phyloP scores from a whole-genome alignment of 148 eudicot species.

The Camellia lanceoleosa region DNA sequence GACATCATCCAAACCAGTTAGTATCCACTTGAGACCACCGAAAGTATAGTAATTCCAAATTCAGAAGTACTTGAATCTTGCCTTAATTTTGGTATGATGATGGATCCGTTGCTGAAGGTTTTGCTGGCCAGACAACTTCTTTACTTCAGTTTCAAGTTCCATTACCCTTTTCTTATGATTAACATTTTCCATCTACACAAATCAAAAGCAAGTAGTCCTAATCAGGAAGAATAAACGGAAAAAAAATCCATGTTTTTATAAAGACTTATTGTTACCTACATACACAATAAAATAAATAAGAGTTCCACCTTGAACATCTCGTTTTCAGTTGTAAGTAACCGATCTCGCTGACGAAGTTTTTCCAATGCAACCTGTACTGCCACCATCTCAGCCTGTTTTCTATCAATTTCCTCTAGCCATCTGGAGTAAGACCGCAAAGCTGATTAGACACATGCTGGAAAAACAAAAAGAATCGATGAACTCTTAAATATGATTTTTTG shows the following conservation, averaged over 20 bases:
- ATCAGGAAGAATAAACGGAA: neutral
- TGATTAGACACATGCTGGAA: conserved; percentile 11
- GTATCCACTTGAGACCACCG: neutral
- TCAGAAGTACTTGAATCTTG: conserved; percentile 15
- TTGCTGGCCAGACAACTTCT: conserved; percentile 81
- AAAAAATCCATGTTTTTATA: neutral
- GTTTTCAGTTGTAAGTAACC: conserved; percentile 60
- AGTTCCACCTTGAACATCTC: conserved; percentile 66
- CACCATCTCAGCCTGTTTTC: conserved; percentile 68
- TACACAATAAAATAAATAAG: neutral
- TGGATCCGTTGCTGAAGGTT: conserved; percentile 91
- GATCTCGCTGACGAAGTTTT: conserved; percentile 57
- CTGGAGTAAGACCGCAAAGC: conserved; percentile 29
- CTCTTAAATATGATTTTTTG: neutral
- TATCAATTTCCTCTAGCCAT: conserved; percentile 90
- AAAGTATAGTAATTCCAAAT: neutral
- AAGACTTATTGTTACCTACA: neutral
- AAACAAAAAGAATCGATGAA: neutral
- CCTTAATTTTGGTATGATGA: conserved; percentile 97
- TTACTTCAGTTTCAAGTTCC: conserved; percentile 74
- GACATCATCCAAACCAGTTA: neutral
- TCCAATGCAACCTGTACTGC: conserved; percentile 73
- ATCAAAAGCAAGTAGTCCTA: conserved; percentile 6
- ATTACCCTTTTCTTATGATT: conserved; percentile 50
- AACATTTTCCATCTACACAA: conserved; percentile 50